Base-by-base conservation (phyloP, 1,284 basidiomycete genomes). In the Chalciporus sp. region DNA sequence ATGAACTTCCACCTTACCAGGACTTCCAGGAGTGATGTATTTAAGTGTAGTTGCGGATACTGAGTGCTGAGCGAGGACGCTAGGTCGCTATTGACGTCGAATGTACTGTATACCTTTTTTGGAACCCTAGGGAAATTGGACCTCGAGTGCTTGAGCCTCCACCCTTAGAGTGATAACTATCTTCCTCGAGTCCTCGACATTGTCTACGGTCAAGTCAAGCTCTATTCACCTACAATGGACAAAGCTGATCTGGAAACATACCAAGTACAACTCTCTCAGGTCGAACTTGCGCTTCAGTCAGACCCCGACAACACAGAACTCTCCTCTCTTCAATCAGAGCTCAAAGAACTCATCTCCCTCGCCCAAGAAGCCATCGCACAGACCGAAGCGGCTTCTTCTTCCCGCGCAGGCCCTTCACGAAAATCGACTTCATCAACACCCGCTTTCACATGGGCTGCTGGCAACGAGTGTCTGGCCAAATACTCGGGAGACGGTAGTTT, bases 401-500 rank as follows among this genome's bases (percentile, higher is more conserved):
- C 85, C 12, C 85, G 84, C 62, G 72, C 78, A 26, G 84, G 83
- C 49, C 73, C 73, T 31, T 76, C 80, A 43, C 81, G 84, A 58
- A 88, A 86, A 67, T 59, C 75, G 19, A 59, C 74, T n/a, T 65
- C 75, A 7, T 71, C 79, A 14, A 75, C 78, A 2, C 77, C 81
- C 17, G 69, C 74, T n/a, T 81, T 82, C 48, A 70, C 75, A 10
- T 89, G 82, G 83, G 75, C 78, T 11, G 89, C 94, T n/a, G 95
- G 96, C 7, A 94, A 96, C 70, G 93, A 98, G 59, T 93, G 92
- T 67, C 79, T 94, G 53, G 94, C 95, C 11, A 94, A 93, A 73
- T 98, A 96, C 75, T 88, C 90, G 10, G 85, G 84, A 52, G 95
- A 97, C 72, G 90, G 90, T 47, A 81, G 82, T 62, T 96, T 90